phyloP scores from a whole-genome alignment of 805 yeast species.

The Komagataella pastoris region DNA sequence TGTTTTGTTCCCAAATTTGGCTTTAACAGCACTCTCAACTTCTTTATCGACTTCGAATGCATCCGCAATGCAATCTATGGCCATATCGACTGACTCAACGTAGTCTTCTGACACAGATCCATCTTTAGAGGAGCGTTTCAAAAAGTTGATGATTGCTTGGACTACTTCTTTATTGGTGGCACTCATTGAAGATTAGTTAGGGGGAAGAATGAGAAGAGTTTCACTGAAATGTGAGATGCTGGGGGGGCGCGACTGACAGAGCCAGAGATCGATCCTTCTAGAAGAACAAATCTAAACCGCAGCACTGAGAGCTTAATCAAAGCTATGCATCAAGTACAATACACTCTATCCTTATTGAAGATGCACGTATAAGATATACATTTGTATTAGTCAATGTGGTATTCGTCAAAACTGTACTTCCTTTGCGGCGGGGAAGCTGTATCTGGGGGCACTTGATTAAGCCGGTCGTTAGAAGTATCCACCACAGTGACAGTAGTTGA shows the following conservation, averaged over 20 bases:
- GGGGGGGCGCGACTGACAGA: background rate
- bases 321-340: background rate
- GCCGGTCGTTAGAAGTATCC: background rate
- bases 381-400: background rate
- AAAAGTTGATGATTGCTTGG: constrained; percentile 58
- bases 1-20: constrained; percentile 32
- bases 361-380: background rate
- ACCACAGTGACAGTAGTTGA: background rate
- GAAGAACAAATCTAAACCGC: background rate
- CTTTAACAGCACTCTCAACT: constrained; percentile 19
- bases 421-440: background rate
- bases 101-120: constrained; percentile 32
- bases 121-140: constrained; percentile 41
- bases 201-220: background rate
- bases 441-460: background rate
- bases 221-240: background rate
- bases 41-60: constrained; percentile 57
- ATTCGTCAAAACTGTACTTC: background rate
- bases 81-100: constrained; percentile 10
- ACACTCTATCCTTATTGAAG: background rate
- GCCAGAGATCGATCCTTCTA: background rate
- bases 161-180: constrained; percentile 54
- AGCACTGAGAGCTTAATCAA: background rate
- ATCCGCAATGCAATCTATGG: constrained; percentile 76
- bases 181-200: background rate